phyloP scores from a whole-genome alignment of 768 basidiomycete genomes.

The Brasilioporus rufonigricans region DNA sequence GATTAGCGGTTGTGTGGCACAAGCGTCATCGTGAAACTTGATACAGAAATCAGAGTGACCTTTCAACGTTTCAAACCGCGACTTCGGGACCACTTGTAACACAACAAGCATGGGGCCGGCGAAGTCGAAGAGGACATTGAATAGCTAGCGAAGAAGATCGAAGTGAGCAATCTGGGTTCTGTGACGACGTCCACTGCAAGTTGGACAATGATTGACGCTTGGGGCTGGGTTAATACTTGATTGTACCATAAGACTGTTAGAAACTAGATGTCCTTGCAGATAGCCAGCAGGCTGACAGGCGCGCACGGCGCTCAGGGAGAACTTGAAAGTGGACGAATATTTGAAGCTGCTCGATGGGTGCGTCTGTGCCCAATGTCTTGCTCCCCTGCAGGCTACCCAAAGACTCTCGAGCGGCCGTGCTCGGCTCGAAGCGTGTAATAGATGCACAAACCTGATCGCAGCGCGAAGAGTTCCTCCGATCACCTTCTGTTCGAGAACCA shows the following conservation, averaged over 20 bases:
- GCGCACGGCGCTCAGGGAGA: slow-evolving; percentile 46
- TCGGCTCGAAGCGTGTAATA: slow-evolving; percentile 68
- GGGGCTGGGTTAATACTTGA: not conserved
- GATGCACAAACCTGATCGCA: slow-evolving; percentile 57
- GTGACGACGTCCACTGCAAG: not conserved
- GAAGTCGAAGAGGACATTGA: slow-evolving; percentile 79
- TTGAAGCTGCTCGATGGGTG: slow-evolving; percentile 50
- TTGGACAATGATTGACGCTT: not conserved
- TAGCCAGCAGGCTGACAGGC: slow-evolving; percentile 62
- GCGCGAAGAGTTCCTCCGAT: slow-evolving; percentile 67
- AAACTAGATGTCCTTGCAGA: slow-evolving; percentile 67
- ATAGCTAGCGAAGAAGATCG: slow-evolving; percentile 57
- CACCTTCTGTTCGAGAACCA: slow-evolving; percentile 50
- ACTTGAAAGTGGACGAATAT: slow-evolving; percentile 50
- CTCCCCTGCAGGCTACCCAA: slow-evolving; percentile 47
- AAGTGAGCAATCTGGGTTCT: slow-evolving; percentile 57
- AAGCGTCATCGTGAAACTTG: too few species aligned
- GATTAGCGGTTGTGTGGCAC: too few species aligned
- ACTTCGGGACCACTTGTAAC: slow-evolving; percentile 61
- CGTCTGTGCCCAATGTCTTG: slow-evolving; percentile 18
- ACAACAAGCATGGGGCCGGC: slow-evolving; percentile 43
- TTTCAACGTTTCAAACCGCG: slow-evolving; percentile 72
- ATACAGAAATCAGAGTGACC: slow-evolving; percentile 54
- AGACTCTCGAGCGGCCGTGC: slow-evolving; percentile 64
- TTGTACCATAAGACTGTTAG: too few species aligned